Percentiles rank a stretch among this genome's conserved stretches.
phyloP scores from a whole-genome alignment of 2,329 filamentous ascomycete species.

The Venturia asperata region DNA sequence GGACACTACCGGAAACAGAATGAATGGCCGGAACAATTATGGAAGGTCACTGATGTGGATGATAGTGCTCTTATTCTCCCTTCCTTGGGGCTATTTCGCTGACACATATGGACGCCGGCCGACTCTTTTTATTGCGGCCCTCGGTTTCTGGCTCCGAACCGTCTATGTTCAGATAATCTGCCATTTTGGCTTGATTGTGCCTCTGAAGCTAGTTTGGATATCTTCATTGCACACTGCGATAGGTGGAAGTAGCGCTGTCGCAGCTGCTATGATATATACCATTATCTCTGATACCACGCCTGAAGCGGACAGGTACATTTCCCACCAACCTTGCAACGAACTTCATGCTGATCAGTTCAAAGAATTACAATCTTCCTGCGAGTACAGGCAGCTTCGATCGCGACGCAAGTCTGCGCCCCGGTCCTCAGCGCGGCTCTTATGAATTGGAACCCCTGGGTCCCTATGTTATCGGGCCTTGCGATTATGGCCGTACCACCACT shows the following conservation, averaged over 20 bases:
- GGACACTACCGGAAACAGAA: not conserved
- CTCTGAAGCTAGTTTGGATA: conserved; percentile 29
- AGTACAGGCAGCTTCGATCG: conserved; percentile 26
- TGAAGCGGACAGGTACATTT: conserved; percentile 22
- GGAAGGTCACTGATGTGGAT: not conserved
- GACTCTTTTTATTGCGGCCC: conserved; percentile 26
- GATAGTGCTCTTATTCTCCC: conserved; percentile 26
- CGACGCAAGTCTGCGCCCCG: conserved; percentile 28
- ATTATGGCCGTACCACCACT: conserved; percentile 22
- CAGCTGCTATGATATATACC: conserved; percentile 27
- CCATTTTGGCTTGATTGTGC: conserved; percentile 31
- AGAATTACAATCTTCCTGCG: conserved; percentile 29
- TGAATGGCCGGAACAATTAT: not conserved
- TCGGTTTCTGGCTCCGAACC: conserved; percentile 24
- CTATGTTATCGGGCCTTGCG: conserved; percentile 25
- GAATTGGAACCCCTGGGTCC: conserved; percentile 30
- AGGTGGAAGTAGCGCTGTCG: conserved; percentile 26
- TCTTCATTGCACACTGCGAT: conserved; percentile 28
- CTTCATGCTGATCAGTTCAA: conserved; percentile 9
- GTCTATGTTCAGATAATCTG: conserved; percentile 30
- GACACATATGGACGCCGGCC: conserved; percentile 32
- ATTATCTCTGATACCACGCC: conserved; percentile 29
- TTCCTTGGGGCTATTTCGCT: conserved; percentile 32
- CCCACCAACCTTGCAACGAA: not conserved
- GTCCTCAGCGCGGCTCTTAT: conserved; percentile 31